Conservation (phyloP, 2,329 filamentous ascomycete genomes). For the Alternaria ventricosa region DNA sequence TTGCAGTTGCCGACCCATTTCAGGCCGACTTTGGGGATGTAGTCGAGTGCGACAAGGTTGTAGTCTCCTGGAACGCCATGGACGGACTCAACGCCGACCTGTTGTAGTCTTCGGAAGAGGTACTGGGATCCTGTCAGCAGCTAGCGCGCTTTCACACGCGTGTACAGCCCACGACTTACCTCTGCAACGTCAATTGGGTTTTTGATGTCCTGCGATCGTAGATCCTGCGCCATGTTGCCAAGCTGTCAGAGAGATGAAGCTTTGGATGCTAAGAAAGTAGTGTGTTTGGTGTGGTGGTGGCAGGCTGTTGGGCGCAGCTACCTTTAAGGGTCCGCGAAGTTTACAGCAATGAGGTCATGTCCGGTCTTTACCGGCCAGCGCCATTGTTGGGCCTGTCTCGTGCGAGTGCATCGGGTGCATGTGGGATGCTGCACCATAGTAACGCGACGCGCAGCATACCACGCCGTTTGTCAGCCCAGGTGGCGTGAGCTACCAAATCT, state of each 20-base stretch:
- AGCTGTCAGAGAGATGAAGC: background rate
- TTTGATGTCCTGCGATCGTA: constrained; percentile 52
- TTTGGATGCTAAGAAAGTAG: constrained; percentile 2
- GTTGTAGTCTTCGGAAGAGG: constrained; percentile 50
- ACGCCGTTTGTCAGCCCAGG: constrained; percentile 24
- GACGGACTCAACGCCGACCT: constrained; percentile 53
- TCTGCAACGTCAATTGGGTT: constrained; percentile 65
- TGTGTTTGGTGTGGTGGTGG: constrained; percentile 6
- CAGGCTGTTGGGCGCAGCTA: constrained; percentile 23
- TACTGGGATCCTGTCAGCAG: constrained; percentile 31
- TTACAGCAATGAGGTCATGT: constrained; percentile 16
- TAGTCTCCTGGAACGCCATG: constrained; percentile 57
- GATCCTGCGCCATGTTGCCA: constrained; percentile 46
- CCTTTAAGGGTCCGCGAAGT: constrained; percentile 14
- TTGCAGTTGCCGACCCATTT: constrained; percentile 68
- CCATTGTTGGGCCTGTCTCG: constrained; percentile 15
- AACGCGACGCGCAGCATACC: constrained; percentile 19
- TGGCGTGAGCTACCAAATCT: constrained; percentile 24
- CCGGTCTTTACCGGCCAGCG: constrained; percentile 14
- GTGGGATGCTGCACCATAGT: constrained; percentile 13
- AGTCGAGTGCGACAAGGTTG: constrained; percentile 61
- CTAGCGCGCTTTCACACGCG: constrained; percentile 2
- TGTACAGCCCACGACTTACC: constrained; percentile 24
- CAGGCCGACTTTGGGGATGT: constrained; percentile 61
- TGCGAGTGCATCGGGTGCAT: constrained; percentile 12